A percentile compares a stretch with the other conserved stretches of the same genome.
Evolutionary conservation across 2,329 filamentous ascomycete species (phyloP).

Genomic region (Chaetomiaceae sp.): DNA sequence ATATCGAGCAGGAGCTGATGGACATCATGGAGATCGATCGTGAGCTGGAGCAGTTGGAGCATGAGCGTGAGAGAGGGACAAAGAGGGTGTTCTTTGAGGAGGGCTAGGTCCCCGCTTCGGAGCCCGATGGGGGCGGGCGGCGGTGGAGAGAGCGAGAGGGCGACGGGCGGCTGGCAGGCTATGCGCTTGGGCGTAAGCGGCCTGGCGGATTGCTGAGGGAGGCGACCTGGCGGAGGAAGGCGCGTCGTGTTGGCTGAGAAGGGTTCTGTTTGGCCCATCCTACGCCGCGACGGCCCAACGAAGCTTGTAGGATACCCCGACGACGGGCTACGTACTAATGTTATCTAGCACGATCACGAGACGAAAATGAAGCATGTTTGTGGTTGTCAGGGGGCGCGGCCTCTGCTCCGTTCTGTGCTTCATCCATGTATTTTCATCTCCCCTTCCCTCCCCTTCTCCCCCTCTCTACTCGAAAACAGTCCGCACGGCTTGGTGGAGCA

Average conservation of each 20-base stretch:
- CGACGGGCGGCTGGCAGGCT: neutral
- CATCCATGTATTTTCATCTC: conserved; percentile 6
- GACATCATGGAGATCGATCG: conserved; percentile 64
- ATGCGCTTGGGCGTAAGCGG: neutral
- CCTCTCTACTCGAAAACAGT: conserved; percentile 28
- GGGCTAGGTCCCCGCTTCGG: conserved; percentile 22
- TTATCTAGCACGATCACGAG: conserved; percentile 16
- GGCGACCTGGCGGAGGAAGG: neutral
- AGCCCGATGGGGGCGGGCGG: neutral
- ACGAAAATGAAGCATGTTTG: conserved; percentile 11
- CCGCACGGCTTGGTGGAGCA: conserved; percentile 72
- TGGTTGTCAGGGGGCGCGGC: neutral
- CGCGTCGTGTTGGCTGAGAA: neutral
- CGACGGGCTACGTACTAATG: conserved; percentile 18
- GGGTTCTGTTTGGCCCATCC: too few relatives aligned
- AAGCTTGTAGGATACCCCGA: conserved; percentile 42
- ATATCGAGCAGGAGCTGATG: conserved; percentile 58
- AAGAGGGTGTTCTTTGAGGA: conserved; percentile 53
- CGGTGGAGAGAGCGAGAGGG: too few relatives aligned
- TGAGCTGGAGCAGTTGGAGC: conserved; percentile 53
- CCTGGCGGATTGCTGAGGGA: neutral
- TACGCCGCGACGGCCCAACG: too few relatives aligned
- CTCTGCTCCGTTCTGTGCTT: neutral
- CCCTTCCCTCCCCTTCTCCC: conserved; percentile 7
- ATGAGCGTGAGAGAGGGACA: conserved; percentile 42